phyloP scores from a whole-genome alignment of 2,329 filamentous ascomycete genomes.

The Fusarium solani-melongenae region DNA sequence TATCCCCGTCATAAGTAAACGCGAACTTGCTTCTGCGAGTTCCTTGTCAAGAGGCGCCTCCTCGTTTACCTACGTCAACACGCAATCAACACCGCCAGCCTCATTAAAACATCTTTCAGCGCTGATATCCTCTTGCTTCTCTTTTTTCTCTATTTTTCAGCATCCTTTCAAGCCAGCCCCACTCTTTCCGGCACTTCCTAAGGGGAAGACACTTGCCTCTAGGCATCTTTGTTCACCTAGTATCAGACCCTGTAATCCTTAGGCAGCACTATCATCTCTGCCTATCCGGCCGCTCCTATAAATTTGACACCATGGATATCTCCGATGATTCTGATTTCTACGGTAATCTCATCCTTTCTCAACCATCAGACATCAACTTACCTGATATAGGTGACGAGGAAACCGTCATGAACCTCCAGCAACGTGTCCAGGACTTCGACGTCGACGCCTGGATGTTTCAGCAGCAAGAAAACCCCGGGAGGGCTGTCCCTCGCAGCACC shows the following conservation, averaged over 20 bases:
- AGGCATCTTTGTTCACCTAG: neutral
- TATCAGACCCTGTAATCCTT: neutral
- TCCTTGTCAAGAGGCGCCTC: constrained; percentile 12
- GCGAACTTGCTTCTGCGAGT: constrained; percentile 38
- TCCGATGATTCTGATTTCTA: constrained; percentile 68
- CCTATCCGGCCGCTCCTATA: neutral
- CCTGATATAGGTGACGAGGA: constrained; percentile 64
- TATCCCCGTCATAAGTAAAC: constrained; percentile 15
- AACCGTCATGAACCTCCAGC: constrained; percentile 58
- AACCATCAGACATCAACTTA: constrained; percentile 16
- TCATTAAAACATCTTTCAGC: neutral
- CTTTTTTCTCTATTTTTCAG: neutral
- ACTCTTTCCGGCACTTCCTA: neutral
- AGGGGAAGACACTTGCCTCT: neutral
- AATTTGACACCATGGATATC: constrained; percentile 47
- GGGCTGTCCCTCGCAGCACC: constrained; percentile 36
- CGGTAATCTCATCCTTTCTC: constrained; percentile 49
- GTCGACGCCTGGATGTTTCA: constrained; percentile 55
- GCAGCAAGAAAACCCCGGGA: constrained; percentile 42
- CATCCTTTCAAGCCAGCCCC: neutral
- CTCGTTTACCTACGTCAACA: constrained; percentile 29
- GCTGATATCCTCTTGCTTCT: neutral
- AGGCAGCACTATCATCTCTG: neutral
- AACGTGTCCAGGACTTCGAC: constrained; percentile 63
- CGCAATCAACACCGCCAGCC: neutral